Conservation (phyloP, 2,329 filamentous ascomycete species). For the Diaporthe helianthi region DNA sequence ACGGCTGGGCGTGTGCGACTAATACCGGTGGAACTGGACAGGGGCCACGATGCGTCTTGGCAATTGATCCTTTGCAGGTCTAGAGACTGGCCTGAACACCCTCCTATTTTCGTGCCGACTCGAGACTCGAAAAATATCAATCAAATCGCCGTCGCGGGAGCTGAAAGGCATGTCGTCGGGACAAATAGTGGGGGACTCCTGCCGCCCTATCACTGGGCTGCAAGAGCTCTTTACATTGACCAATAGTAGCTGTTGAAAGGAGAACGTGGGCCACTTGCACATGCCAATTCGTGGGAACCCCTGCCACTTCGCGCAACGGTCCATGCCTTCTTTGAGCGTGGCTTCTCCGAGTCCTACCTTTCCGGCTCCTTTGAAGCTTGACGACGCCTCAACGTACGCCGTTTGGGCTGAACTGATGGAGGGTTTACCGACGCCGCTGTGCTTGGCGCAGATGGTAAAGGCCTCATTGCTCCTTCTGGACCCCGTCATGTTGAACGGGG, state of each 20-base stretch:
- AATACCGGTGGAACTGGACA: not conserved
- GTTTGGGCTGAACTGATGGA: slow-evolving; percentile 8
- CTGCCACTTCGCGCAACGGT: slow-evolving; percentile 17
- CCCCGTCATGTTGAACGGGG: not conserved
- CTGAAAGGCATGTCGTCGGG: slow-evolving; percentile 29
- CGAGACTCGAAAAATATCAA: not conserved
- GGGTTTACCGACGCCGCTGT: not conserved
- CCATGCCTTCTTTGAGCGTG: slow-evolving; percentile 27
- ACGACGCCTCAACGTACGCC: slow-evolving; percentile 11
- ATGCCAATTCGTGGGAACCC: slow-evolving; percentile 32
- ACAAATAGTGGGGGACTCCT: not conserved
- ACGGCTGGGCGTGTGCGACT: not conserved
- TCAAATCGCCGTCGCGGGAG: not conserved
- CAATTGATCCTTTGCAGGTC: not conserved
- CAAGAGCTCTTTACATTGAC: not conserved
- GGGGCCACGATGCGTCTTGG: not conserved
- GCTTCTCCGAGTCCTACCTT: slow-evolving; percentile 6
- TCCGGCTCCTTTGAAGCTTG: slow-evolving; percentile 11
- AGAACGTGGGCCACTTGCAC: slow-evolving; percentile 29
- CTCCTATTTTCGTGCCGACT: slow-evolving; percentile 2
- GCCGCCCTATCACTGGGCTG: slow-evolving; percentile 10
- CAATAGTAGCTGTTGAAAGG: slow-evolving; percentile 6
- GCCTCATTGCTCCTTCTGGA: not conserved
- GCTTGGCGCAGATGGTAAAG: slow-evolving; percentile 12
- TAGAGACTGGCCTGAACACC: not conserved